Conservation (phyloP, 306 rosid species). For the Prunus mongolica region DNA sequence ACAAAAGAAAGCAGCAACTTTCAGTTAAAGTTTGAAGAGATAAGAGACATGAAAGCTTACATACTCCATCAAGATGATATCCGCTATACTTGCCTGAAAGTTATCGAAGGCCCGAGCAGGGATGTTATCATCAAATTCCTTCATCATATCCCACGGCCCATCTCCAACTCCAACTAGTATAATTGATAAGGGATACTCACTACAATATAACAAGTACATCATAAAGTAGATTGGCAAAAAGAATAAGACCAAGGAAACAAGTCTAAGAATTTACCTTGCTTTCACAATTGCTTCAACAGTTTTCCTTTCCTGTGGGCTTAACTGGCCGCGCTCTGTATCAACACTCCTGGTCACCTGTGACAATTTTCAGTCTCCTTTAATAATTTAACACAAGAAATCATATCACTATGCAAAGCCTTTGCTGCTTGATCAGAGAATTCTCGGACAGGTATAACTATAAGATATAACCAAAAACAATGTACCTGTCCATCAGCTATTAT, state of each 20-base stretch:
- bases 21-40: slow-evolving; percentile 2
- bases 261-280: slow-evolving; percentile 61
- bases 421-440: background rate
- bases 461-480: slow-evolving; percentile 2
- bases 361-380: slow-evolving; percentile 16
- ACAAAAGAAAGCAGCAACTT: slow-evolving; percentile 8
- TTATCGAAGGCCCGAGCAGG: slow-evolving; percentile 91
- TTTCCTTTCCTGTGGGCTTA: slow-evolving; percentile 83
- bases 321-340: slow-evolving; percentile 68
- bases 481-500: slow-evolving; percentile 99
- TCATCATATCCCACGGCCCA: slow-evolving; percentile 99
- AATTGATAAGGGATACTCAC: slow-evolving; percentile 80
- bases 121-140: slow-evolving; percentile 84
- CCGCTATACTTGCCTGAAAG: slow-evolving; percentile 62
- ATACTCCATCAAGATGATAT: slow-evolving; percentile 14
- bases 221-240: slow-evolving; percentile 1
- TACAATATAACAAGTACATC: slow-evolving; percentile 28
- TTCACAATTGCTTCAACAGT: slow-evolving; percentile 91
- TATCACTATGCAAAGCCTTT: background rate
- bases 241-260: background rate
- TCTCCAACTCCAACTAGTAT: slow-evolving; percentile 95
- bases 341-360: slow-evolving; percentile 92
- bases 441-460: background rate
- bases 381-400: background rate
- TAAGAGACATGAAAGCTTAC: background rate